These are phyloP conservation scores for carrot (Daucus carota) DNA, from an alignment of 129 eudicot species.

Conservation along the genomic window DNA sequence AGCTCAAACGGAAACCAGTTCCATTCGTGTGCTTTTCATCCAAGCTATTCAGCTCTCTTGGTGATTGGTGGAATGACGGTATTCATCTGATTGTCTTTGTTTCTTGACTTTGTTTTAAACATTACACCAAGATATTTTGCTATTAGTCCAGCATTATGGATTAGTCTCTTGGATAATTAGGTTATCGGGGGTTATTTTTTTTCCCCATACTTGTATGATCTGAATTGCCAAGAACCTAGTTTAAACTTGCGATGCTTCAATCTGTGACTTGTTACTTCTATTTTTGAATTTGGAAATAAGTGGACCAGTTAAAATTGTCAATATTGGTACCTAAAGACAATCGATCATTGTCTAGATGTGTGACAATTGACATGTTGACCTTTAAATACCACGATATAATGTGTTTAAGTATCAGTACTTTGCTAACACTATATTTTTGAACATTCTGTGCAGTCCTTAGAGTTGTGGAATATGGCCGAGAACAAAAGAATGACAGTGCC, in stretches of 20 bases:
- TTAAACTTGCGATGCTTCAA: neutral
- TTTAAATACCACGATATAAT: neutral
- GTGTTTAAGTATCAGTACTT: neutral
- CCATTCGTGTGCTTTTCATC: slow-evolving; percentile 97
- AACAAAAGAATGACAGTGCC: slow-evolving; percentile 87
- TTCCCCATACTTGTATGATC: neutral
- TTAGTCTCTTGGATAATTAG: neutral
- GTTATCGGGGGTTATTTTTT: neutral
- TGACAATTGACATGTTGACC: neutral
- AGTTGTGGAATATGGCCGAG: slow-evolving; percentile 92
- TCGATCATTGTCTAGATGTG: neutral
- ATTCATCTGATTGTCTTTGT: slow-evolving; percentile 4
- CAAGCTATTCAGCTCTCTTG: slow-evolving; percentile 81
- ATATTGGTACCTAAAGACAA: neutral
- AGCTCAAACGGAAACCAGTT: slow-evolving; percentile 77
- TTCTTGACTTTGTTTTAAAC: neutral
- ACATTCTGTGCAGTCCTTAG: slow-evolving; percentile 54
- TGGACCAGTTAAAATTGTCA: neutral
- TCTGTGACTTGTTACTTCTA: neutral
- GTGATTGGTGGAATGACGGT: slow-evolving; percentile 87
- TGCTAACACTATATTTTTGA: slow-evolving; percentile 9
- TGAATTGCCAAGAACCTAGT: neutral
- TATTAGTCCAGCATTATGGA: neutral
- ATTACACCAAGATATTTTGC: neutral
- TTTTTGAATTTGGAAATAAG: neutral